A percentile compares a stretch with the other conserved stretches of the same genome.
Evolutionary conservation across 495 filamentous ascomycete species (phyloP).

Genomic region (Patellaria atrata): DNA sequence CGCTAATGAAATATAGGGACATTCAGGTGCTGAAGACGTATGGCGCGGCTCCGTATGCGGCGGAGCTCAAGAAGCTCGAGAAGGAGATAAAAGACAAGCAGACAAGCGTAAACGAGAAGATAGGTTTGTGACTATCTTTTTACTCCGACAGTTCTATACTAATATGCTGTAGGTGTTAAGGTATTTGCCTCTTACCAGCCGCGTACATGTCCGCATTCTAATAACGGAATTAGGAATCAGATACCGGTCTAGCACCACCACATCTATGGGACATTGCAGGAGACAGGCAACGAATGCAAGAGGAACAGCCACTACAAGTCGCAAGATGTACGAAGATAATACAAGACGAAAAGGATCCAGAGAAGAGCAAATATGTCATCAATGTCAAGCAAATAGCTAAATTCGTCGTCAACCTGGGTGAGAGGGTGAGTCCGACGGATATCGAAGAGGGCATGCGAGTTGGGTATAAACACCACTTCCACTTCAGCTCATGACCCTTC

Average conservation of each 20-base stretch:
- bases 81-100: conserved; percentile 98
- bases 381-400: conserved; percentile 99
- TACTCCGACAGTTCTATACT: background rate
- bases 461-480: conserved; percentile 38
- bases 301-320: conserved; percentile 95
- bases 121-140: conserved; percentile 35
- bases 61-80: conserved; percentile 84
- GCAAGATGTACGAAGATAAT: conserved; percentile 99
- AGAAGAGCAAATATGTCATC: conserved; percentile 99
- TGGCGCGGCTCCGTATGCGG: conserved; percentile 89
- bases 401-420: conserved; percentile 95
- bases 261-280: conserved; percentile 98
- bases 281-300: conserved; percentile 92
- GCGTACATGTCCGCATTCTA: conserved; percentile 17
- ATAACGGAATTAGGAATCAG: conserved; percentile 58
- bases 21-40: conserved; percentile 99
- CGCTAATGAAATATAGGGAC: conserved; percentile 45
- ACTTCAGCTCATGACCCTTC: conserved; percentile 18
- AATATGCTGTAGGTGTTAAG: conserved; percentile 38
- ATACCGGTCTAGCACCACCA: conserved; percentile 92
- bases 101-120: conserved; percentile 94
- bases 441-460: conserved; percentile 99
- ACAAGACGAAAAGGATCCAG: conserved; percentile 83
- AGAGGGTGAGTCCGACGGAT: conserved; percentile 93
- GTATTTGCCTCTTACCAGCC: conserved; percentile 25